A percentile compares a stretch with the other conserved stretches of the same genome.
phyloP scores from a whole-genome alignment of 2,329 filamentous ascomycete genomes.

The Aspergillus fumigatus region DNA sequence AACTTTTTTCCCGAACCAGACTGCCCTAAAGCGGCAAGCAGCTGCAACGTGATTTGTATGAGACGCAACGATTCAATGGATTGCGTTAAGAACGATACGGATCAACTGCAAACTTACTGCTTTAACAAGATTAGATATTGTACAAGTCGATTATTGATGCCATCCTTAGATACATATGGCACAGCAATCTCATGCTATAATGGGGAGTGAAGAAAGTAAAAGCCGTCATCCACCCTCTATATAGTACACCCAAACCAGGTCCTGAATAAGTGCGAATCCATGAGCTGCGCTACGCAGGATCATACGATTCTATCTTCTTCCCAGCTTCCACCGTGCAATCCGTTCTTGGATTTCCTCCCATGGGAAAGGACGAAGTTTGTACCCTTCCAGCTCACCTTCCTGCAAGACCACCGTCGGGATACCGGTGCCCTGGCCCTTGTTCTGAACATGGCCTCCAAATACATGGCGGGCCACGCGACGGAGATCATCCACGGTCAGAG shows the following conservation, averaged over 20 bases:
- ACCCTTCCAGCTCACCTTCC: slow-evolving; percentile 73
- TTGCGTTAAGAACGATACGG: background rate
- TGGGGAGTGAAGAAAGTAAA: background rate
- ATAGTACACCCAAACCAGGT: slow-evolving; percentile 6
- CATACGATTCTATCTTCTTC: slow-evolving; percentile 47
- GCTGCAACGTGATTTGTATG: slow-evolving; percentile 14
- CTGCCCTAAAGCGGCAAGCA: slow-evolving; percentile 29
- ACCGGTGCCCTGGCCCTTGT: slow-evolving; percentile 72
- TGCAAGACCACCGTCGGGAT: slow-evolving; percentile 92
- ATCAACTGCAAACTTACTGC: background rate
- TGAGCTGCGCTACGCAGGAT: background rate
- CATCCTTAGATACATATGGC: background rate
- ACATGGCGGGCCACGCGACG: slow-evolving; percentile 74
- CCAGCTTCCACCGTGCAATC: slow-evolving; percentile 79
- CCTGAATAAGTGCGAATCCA: background rate
- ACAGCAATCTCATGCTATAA: background rate
- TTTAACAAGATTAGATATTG: background rate
- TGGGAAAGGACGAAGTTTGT: slow-evolving; percentile 62
- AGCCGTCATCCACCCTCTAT: slow-evolving; percentile 4
- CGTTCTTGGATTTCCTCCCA: slow-evolving; percentile 90
- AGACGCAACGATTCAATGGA: background rate
- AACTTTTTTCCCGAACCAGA: slow-evolving; percentile 37
- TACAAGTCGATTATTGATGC: background rate
- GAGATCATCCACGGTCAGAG: slow-evolving; percentile 73
- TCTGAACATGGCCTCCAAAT: slow-evolving; percentile 70